A percentile compares a stretch with the other conserved stretches of the same genome.
Conservation (phyloP, 2,329 filamentous ascomycete genomes). For the Clarireedia hainanense region DNA sequence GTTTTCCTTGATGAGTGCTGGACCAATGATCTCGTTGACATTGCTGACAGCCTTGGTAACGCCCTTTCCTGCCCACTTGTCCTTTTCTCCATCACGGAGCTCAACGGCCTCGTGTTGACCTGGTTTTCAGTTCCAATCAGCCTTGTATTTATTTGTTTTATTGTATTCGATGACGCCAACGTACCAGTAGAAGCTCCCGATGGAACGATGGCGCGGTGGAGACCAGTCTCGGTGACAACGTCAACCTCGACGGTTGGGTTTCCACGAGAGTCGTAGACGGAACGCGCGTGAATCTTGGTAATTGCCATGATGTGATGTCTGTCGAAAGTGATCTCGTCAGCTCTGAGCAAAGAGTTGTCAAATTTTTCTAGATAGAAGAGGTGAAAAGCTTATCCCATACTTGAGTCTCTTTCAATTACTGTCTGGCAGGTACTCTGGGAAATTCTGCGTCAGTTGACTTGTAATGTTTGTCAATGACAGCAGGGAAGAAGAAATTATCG, state of each 20-base stretch:
- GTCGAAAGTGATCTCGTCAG: conserved; percentile 16
- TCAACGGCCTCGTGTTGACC: conserved; percentile 87
- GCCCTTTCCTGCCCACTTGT: conserved; percentile 81
- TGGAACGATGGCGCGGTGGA: conserved; percentile 95
- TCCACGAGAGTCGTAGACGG: conserved; percentile 95
- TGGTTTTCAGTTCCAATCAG: conserved; percentile 31
- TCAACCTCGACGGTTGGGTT: conserved; percentile 99
- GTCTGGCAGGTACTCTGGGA: conserved; percentile 6
- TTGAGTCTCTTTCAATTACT: conserved; percentile 13
- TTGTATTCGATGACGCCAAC: conserved; percentile 30
- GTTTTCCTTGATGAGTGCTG: conserved; percentile 73
- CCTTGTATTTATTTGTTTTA: conserved; percentile 7
- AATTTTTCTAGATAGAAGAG: neutral
- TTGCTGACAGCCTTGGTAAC: conserved; percentile 80
- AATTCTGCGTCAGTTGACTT: conserved; percentile 18
- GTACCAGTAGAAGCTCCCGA: conserved; percentile 91
- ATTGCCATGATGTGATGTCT: conserved; percentile 66
- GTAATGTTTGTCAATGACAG: conserved; percentile 9
- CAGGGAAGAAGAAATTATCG: conserved; percentile 15
- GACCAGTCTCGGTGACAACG: conserved; percentile 89
- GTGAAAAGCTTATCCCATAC: conserved; percentile 3
- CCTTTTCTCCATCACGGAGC: conserved; percentile 84
- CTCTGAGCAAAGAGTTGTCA: neutral
- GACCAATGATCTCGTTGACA: conserved; percentile 74
- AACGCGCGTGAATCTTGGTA: conserved; percentile 84